Evolutionary conservation across 169 alveolate genomes (phyloP).

Genomic region (Perkinsus olseni): DNA sequence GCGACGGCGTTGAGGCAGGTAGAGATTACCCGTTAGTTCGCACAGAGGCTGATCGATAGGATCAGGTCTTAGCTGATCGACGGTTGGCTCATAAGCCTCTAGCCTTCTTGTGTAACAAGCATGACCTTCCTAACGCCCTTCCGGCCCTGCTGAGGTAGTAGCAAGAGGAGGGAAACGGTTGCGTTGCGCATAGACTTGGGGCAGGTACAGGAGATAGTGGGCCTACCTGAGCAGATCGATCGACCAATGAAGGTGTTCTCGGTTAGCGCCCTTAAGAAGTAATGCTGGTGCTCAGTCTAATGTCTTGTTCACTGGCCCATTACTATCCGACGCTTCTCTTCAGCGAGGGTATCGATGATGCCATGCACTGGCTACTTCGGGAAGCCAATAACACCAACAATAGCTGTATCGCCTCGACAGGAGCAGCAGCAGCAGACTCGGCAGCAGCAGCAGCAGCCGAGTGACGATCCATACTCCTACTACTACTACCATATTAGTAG

Average conservation of each 20-base stretch:
- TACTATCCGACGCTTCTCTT: background rate
- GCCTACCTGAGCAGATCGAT: background rate
- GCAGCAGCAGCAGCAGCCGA: no score
- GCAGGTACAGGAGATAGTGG: background rate
- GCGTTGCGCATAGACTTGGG: background rate
- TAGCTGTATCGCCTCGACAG: no score
- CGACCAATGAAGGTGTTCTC: background rate
- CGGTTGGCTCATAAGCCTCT: background rate
- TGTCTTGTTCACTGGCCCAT: background rate
- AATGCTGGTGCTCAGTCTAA: background rate
- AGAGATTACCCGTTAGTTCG: background rate
- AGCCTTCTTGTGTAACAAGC: background rate
- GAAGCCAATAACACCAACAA: background rate
- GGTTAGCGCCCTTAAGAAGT: background rate
- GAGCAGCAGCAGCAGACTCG: no score
- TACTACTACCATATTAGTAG: no score
- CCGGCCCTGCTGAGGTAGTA: background rate
- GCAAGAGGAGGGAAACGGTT: background rate
- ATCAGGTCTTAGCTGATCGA: background rate
- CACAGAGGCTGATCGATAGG: background rate
- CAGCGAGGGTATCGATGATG: background rate
- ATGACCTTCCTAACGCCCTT: background rate
- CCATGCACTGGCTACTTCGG: background rate
- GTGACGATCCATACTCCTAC: no score
- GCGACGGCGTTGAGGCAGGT: background rate